Evolutionary conservation across 202 grass and related monocot genomes (phyloP).

Genomic region (Schoenoplectus triqueter): DNA sequence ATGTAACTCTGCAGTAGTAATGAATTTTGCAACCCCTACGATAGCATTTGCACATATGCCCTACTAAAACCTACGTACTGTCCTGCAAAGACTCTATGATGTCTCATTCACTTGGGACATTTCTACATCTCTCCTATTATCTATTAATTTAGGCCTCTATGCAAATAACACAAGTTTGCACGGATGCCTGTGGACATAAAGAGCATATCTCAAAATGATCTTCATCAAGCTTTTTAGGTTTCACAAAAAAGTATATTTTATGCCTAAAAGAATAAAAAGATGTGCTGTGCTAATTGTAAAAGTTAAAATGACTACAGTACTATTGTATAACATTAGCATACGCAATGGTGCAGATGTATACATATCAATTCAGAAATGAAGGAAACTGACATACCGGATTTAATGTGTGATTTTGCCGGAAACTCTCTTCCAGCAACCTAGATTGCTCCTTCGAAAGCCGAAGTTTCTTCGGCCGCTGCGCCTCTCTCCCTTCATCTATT

Average conservation of each 20-base stretch:
- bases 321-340: neutral
- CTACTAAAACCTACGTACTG: constrained; percentile 12
- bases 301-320: neutral
- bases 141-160: constrained; percentile 11
- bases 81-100: constrained; percentile 11
- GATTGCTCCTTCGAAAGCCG: constrained; percentile 93
- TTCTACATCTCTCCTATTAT: neutral
- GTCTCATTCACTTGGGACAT: constrained; percentile 23
- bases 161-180: constrained; percentile 3
- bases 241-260: constrained; percentile 26
- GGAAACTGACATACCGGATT: constrained; percentile 54
- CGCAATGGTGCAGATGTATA: neutral
- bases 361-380: neutral
- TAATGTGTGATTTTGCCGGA: constrained; percentile 87
- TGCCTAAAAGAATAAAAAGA: constrained; percentile 12
- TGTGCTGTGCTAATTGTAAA: neutral
- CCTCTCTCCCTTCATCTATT: constrained; percentile 55
- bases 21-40: neutral
- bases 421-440: constrained; percentile 87
- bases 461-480: constrained; percentile 72
- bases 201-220: constrained; percentile 31
- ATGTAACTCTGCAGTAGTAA: constrained; percentile 4
- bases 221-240: neutral
- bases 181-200: constrained; percentile 13
- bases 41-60: constrained; percentile 26